Evolutionary conservation across 305 asterid species (phyloP).

Genomic region (Plantago lanceolata): DNA sequence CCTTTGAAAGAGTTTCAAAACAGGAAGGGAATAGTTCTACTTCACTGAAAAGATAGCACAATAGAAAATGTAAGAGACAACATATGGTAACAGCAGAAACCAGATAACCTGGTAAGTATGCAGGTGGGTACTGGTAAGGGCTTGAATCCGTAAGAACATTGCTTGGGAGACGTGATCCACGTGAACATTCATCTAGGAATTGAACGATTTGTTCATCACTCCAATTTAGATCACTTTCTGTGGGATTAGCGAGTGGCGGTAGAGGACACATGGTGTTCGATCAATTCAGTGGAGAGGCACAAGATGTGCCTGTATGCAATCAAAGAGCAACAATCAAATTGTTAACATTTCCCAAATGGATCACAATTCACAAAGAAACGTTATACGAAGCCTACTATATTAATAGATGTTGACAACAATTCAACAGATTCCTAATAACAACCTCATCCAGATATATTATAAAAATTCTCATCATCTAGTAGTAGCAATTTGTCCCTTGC

Average conservation of each 20-base stretch:
- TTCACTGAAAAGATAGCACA: background rate
- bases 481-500: too few species aligned
- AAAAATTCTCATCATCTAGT: too few species aligned
- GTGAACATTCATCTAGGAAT: slow-evolving; percentile 26
- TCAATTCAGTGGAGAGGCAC: slow-evolving; percentile 18
- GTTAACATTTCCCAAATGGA: slow-evolving; percentile 11
- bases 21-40: background rate
- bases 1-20: background rate
- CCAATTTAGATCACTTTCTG: slow-evolving; percentile 26
- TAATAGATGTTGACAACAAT: slow-evolving; percentile 8
- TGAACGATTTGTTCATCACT: slow-evolving; percentile 38
- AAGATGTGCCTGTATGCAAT: slow-evolving; percentile 14
- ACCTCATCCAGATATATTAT: too few species aligned
- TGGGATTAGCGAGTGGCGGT: slow-evolving; percentile 22
- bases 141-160: slow-evolving; percentile 37
- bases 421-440: background rate
- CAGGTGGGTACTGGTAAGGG: slow-evolving; percentile 47
- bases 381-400: slow-evolving; percentile 6
- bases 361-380: slow-evolving; percentile 11
- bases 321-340: slow-evolving; percentile 9
- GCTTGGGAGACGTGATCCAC: slow-evolving; percentile 40
- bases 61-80: background rate
- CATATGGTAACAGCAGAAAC: slow-evolving; percentile 3
- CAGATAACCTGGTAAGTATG: slow-evolving; percentile 48
- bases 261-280: slow-evolving; percentile 49